These are phyloP conservation scores for Gossypium ekmanianum DNA, from an alignment of 345 rosid genomes.

Conservation along the genomic window DNA sequence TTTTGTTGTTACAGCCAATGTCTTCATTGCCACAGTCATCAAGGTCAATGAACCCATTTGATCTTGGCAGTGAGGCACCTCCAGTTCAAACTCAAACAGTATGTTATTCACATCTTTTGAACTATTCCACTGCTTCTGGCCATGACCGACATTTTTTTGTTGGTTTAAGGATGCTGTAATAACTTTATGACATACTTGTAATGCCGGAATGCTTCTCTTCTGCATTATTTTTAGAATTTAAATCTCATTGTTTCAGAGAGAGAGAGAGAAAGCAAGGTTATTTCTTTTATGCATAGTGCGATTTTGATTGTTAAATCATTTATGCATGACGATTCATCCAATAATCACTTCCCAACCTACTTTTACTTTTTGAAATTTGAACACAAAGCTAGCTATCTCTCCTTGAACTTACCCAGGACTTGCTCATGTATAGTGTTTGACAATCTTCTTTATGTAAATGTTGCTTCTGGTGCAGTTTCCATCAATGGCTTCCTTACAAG, in stretches of 20 bases:
- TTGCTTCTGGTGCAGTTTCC: constrained; percentile 58
- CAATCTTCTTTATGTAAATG: constrained; percentile 7
- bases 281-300: not conserved
- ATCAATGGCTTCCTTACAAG: constrained; percentile 63
- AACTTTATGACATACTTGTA: not conserved
- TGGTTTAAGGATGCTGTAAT: not conserved
- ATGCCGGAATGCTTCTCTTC: not conserved
- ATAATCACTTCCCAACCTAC: not conserved
- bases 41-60: constrained; percentile 83
- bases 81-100: constrained; percentile 55
- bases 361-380: not conserved
- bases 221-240: not conserved
- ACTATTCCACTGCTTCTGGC: not conserved
- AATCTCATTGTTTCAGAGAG: not conserved
- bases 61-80: constrained; percentile 45
- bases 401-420: constrained; percentile 5
- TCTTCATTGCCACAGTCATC: constrained; percentile 48
- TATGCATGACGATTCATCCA: not conserved
- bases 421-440: not conserved
- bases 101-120: constrained; percentile 29
- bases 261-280: not conserved
- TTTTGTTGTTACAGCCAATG: constrained; percentile 45
- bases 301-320: not conserved
- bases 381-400: not conserved
- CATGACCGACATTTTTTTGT: not conserved